phyloP scores from a whole-genome alignment of 768 basidiomycete genomes.

The Boletus rufocinnamomeus region DNA sequence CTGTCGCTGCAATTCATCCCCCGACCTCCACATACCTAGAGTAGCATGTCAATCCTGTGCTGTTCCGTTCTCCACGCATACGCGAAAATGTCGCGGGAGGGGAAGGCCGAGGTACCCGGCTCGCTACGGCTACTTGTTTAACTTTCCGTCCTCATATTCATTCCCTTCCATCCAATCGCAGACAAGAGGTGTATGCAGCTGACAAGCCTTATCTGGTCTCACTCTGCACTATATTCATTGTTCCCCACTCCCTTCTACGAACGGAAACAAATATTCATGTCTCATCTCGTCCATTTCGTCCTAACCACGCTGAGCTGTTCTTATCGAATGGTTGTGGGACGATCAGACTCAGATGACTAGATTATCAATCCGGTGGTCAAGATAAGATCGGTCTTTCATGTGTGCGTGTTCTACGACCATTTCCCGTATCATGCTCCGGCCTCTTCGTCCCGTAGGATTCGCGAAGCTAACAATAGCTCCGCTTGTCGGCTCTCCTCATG shows the following conservation, averaged over 20 bases:
- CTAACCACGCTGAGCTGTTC: neutral
- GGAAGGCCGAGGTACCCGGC: constrained; percentile 1
- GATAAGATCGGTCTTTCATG: constrained; percentile 22
- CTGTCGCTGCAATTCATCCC: constrained; percentile 15
- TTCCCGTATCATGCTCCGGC: neutral
- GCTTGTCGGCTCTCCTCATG: constrained; percentile 11
- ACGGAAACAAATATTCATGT: neutral
- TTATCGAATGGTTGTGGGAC: neutral
- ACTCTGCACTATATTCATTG: neutral
- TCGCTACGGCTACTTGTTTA: constrained; percentile 10
- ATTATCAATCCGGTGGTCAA: constrained; percentile 12
- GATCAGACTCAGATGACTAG: neutral
- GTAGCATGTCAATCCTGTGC: constrained; percentile 11
- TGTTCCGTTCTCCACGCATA: constrained; percentile 10
- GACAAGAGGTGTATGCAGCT: neutral
- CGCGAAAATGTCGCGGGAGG: neutral
- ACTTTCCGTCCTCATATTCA: neutral
- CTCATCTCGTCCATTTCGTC: neutral
- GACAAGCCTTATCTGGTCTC: neutral
- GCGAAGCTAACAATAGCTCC: constrained; percentile 19
- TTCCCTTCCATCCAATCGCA: neutral
- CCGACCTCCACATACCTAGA: constrained; percentile 12
- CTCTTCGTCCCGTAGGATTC: constrained; percentile 6
- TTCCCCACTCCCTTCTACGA: neutral
- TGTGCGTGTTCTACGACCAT: neutral